Evolutionary conservation across 139 green algal genomes (phyloP).

Genomic region (Spirogloea muscicola): DNA sequence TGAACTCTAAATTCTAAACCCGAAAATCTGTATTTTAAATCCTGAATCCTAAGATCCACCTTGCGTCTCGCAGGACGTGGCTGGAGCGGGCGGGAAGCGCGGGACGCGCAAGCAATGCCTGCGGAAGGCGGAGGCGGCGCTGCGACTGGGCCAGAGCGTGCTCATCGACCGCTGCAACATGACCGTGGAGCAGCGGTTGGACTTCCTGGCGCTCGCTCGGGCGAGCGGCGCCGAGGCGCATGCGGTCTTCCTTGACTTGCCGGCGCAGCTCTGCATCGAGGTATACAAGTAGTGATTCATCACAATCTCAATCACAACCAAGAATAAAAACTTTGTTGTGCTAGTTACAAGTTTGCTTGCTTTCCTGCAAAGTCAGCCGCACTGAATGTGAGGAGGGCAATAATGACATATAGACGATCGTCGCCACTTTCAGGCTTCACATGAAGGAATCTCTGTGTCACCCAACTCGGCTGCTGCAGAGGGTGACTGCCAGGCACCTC

Average conservation of each 20-base stretch:
- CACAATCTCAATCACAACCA: no score
- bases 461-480: no score
- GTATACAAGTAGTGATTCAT: no score
- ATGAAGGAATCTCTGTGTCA: no score
- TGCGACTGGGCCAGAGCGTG: slow-evolving; percentile 46
- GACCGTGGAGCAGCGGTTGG: slow-evolving; percentile 55
- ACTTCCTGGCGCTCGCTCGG: slow-evolving; percentile 59
- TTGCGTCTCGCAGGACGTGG: slow-evolving; percentile 33
- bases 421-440: no score
- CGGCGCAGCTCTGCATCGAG: slow-evolving; percentile 14
- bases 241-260: slow-evolving; percentile 41
- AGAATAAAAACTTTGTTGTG: no score
- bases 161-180: slow-evolving; percentile 71
- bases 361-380: no score
- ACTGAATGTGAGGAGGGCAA: no score
- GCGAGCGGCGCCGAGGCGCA: slow-evolving; percentile 11
- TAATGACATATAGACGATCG: no score
- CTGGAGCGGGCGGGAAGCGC: slow-evolving; percentile 24
- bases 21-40: neutral
- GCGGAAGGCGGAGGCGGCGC: slow-evolving; percentile 31
- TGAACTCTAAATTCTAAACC: no score
- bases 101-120: slow-evolving; percentile 67
- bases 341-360: no score
- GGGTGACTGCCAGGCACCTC: no score
- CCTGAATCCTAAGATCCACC: neutral